phyloP scores from a whole-genome alignment of 2,329 filamentous ascomycete genomes.

The Hypoxylon sp. region DNA sequence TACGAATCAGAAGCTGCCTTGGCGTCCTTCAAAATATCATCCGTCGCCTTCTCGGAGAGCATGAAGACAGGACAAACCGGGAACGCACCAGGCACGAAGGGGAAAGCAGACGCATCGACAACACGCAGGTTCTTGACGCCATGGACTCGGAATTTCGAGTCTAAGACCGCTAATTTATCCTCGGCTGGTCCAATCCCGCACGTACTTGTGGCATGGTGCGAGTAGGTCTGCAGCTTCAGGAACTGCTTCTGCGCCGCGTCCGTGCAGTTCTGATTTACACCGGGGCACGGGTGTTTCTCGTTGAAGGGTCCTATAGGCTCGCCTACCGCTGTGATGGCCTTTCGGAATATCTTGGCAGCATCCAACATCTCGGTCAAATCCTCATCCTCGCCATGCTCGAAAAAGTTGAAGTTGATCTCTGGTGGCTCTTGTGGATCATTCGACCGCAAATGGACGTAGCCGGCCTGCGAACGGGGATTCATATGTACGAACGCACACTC shows the following conservation, averaged over 20 bases:
- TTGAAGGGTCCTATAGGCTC: conserved; percentile 49
- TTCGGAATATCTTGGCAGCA: conserved; percentile 49
- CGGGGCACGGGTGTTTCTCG: conserved; percentile 52
- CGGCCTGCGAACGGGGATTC: conserved; percentile 68
- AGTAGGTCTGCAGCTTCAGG: conserved; percentile 62
- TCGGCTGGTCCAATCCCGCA: conserved; percentile 67
- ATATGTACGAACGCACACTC: conserved; percentile 60
- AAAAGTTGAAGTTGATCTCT: conserved; percentile 73
- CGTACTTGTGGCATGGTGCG: conserved; percentile 70
- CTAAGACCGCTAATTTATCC: conserved; percentile 68
- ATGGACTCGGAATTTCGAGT: conserved; percentile 68
- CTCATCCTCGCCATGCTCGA: conserved; percentile 64
- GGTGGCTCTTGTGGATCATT: conserved; percentile 75
- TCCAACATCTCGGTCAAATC: conserved; percentile 60
- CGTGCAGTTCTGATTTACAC: conserved; percentile 55
- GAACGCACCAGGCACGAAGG: conserved; percentile 63
- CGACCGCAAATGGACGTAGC: conserved; percentile 73
- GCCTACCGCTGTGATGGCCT: conserved; percentile 44
- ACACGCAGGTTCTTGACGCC: conserved; percentile 68
- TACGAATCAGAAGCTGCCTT: conserved; percentile 20
- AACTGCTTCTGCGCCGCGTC: conserved; percentile 55
- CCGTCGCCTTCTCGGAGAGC: conserved; percentile 72
- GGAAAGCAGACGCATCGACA: conserved; percentile 70
- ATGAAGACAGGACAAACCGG: conserved; percentile 67
- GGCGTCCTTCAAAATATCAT: conserved; percentile 61